Evolutionary conservation across 2,329 filamentous ascomycete genomes (phyloP), one percentile per base, ranked within the genome.

Genomic region (Monilinia aucupariae): DNA sequence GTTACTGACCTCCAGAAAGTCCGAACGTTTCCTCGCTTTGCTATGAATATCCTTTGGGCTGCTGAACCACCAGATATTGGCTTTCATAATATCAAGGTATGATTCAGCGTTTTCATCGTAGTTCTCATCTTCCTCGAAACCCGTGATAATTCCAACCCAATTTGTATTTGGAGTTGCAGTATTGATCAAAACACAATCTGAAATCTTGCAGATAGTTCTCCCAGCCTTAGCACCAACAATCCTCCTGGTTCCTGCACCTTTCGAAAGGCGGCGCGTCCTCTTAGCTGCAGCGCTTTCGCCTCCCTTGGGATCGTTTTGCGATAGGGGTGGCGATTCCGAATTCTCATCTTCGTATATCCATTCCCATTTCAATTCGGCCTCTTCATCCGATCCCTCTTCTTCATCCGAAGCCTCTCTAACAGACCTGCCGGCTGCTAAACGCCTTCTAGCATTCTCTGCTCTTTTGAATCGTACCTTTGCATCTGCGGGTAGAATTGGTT

Each of bases 61-160:
- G 0, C 90, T 92, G 74, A 99, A 97, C 94, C 70, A 99, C 82
- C 97, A 88, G 72, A 99, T 94, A 27, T 54, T 52, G 37, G 56
- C 64, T n/a, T 54, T 43, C 61, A 60, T 63, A 30, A 55, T 49
- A 25, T 56, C 52, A 56, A 32, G 39, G 15, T 56, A 56, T 47
- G 53, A 56, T 22, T 56, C 53, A 27, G 53, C 53, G 66, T 88
- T 89, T 62, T 90, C 93, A 32, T 87, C 86, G 79, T 91, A 97
- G 50, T 89, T 84, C 4, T 85, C 87, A 15, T 89, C 86, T 39
- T 87, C 86, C 47, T 87, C 74, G 68, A 99, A 96, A 50, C 90
- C 87, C 71, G 88, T 89, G 59, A 97, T 88, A 66, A 99, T 86
- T 41, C 91, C 94, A 3, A 96, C 89, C 92, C 94, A 99, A 13